These are phyloP conservation scores for Drechslerella stenobrocha DNA, from an alignment of 2,329 filamentous ascomycete species.

Conservation along the genomic window DNA sequence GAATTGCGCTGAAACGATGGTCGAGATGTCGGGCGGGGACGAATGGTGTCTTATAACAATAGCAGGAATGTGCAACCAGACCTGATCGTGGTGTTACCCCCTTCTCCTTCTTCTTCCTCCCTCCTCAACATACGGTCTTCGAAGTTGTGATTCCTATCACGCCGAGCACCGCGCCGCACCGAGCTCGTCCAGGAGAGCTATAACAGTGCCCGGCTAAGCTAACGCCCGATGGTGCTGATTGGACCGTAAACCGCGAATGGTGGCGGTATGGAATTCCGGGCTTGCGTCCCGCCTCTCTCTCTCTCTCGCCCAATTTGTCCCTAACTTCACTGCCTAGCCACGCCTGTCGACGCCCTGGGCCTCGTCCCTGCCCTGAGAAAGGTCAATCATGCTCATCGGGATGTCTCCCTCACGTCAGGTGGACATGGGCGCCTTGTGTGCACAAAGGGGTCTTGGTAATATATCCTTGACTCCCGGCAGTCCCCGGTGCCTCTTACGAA, in stretches of 20 bases:
- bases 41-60: slow-evolving; percentile 5
- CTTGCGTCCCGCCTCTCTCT: neutral
- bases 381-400: too few relatives aligned
- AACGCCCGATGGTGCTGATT: neutral
- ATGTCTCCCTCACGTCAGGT: too few relatives aligned
- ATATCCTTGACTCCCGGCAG: too few relatives aligned
- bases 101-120: neutral
- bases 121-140: neutral
- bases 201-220: neutral
- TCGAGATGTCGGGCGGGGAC: neutral
- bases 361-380: too few relatives aligned
- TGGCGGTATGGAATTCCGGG: slow-evolving; percentile 1
- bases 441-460: too few relatives aligned
- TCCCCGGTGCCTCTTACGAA: too few relatives aligned
- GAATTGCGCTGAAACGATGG: neutral
- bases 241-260: too few relatives aligned
- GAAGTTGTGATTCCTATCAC: neutral
- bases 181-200: neutral
- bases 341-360: too few relatives aligned
- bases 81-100: neutral
- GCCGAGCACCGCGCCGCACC: neutral
- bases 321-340: too few relatives aligned
- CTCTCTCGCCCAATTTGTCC: neutral
- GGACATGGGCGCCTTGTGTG: too few relatives aligned
- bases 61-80: neutral